Percentiles rank a stretch among this genome's conserved stretches.
Conservation (phyloP, 2,329 filamentous ascomycete genomes). For the Fusarium sp. region DNA sequence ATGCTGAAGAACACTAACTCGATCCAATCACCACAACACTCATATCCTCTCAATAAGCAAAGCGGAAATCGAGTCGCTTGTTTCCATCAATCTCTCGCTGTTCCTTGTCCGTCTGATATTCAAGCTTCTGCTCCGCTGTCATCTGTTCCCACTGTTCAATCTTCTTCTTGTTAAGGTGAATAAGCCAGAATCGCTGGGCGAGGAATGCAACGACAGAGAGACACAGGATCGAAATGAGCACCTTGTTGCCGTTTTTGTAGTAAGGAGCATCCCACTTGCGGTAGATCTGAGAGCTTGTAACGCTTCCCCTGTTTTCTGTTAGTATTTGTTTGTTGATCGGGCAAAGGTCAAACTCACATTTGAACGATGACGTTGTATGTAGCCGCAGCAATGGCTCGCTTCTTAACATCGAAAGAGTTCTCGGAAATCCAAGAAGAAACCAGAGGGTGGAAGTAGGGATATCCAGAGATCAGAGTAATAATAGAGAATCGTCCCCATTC, state of each 20-base stretch:
- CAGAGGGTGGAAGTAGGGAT: constrained; percentile 68
- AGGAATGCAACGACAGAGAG: constrained; percentile 61
- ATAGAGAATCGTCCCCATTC: constrained; percentile 63
- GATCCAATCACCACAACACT: background rate
- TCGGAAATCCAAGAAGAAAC: constrained; percentile 60
- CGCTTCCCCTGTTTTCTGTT: constrained; percentile 46
- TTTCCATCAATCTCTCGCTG: constrained; percentile 59
- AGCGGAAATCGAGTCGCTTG: constrained; percentile 61
- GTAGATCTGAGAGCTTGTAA: constrained; percentile 59
- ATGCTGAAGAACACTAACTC: background rate
- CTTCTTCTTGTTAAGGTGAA: constrained; percentile 59
- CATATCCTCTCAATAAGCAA: constrained; percentile 49
- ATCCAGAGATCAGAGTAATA: constrained; percentile 62
- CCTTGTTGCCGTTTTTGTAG: constrained; percentile 66
- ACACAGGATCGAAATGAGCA: constrained; percentile 62
- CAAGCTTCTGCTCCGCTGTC: constrained; percentile 54
- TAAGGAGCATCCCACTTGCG: constrained; percentile 61
- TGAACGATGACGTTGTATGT: constrained; percentile 60
- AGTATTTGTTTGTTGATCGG: background rate
- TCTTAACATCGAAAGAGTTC: constrained; percentile 60
- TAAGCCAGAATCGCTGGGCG: constrained; percentile 55
- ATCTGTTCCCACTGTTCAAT: constrained; percentile 56
- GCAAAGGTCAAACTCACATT: constrained; percentile 38
- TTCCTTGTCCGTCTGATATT: constrained; percentile 57
- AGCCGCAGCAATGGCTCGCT: constrained; percentile 57